phyloP scores from a whole-genome alignment of 108 stramenopile species.

The Discostella stelligeroides region DNA sequence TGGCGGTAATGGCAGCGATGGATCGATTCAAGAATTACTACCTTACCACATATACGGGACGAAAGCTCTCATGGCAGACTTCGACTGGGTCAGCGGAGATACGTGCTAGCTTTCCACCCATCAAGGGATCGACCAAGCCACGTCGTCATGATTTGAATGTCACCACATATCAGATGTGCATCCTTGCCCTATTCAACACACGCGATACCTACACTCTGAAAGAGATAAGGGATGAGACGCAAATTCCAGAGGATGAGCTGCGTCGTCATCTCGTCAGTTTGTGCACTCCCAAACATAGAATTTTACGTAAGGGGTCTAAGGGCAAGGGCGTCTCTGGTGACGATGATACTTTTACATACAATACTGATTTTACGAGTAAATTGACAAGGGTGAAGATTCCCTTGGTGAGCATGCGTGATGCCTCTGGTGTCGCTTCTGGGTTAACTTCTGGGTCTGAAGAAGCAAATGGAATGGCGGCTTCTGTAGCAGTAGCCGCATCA shows the following conservation, averaged over 20 bases:
- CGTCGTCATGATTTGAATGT: constrained; percentile 93
- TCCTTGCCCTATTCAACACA: constrained; percentile 94
- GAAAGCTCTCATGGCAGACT: constrained; percentile 96
- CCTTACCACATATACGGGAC: constrained; percentile 89
- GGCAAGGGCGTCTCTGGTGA: constrained; percentile 89
- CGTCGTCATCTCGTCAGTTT: constrained; percentile 94
- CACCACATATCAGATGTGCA: constrained; percentile 98
- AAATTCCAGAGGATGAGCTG: constrained; percentile 90
- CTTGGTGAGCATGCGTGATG: constrained; percentile 89
- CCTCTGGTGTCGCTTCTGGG: constrained; percentile 13
- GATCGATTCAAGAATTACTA: constrained; percentile 90
- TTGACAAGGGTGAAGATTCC: constrained; percentile 90
- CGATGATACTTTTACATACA: constrained; percentile 93
- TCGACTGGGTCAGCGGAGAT: constrained; percentile 92
- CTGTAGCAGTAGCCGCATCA: constrained; percentile 26
- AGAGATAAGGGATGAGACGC: constrained; percentile 80
- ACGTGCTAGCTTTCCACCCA: constrained; percentile 73
- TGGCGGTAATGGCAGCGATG: constrained; percentile 72
- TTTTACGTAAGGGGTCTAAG: constrained; percentile 91
- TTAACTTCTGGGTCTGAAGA: constrained; percentile 31
- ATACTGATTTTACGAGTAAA: constrained; percentile 87
- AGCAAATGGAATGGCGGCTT: constrained; percentile 17
- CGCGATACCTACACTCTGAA: constrained; percentile 76
- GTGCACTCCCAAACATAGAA: constrained; percentile 93
- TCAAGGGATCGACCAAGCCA: constrained; percentile 47